Evolutionary conservation across 805 yeast species (phyloP), one percentile per base, ranked within the genome.

Genomic region (Metschnikowia chrysomelidarum): DNA sequence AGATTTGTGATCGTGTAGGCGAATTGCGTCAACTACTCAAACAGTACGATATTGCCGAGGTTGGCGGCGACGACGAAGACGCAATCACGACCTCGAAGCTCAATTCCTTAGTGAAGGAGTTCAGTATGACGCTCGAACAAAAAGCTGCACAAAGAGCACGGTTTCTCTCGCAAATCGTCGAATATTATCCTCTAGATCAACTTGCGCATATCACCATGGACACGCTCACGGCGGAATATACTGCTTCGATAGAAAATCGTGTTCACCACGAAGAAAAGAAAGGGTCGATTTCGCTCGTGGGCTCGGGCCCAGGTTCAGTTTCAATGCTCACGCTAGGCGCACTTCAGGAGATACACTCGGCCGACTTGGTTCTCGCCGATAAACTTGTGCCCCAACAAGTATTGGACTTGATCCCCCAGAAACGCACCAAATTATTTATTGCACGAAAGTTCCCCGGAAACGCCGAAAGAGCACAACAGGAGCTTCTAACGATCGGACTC

Each of bases 371-470:
- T 3, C 64, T 91, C 26, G 94, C 97, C 1, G 98, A 91, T 57
- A 91, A 91, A 54, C 70, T 91, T 17, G 97, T 91, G 0, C 98
- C 98, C 3, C 85, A 83, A 49, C 82, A 81, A 49, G 94, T 91
- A 1, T 64, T 91, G 22, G 86, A 82, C 28, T 61, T 89, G 13
- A 81, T 91, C n/a, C 97, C 97, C 0, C 57, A 73, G 19, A 69
- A 70, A 19, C 43, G 64, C 19, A 85, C 94, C 1, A 81, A 80
- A 28, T 67, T 82, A 4, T 87, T 84, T 55, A 88, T 91, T 40
- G 98, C 98, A 2, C 73, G 87, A 25, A 91, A 91, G 59, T 91
- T 88, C 62, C 98, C 98, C 2, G 98, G 98, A 1, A 91, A 91
- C 56, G 97, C 98, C 1, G 96, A 88, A 52, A 74, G 75, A 30